These are phyloP conservation scores for Juglanconis oblonga DNA, from an alignment of 2,329 filamentous ascomycete genomes.

Conservation along the genomic window DNA sequence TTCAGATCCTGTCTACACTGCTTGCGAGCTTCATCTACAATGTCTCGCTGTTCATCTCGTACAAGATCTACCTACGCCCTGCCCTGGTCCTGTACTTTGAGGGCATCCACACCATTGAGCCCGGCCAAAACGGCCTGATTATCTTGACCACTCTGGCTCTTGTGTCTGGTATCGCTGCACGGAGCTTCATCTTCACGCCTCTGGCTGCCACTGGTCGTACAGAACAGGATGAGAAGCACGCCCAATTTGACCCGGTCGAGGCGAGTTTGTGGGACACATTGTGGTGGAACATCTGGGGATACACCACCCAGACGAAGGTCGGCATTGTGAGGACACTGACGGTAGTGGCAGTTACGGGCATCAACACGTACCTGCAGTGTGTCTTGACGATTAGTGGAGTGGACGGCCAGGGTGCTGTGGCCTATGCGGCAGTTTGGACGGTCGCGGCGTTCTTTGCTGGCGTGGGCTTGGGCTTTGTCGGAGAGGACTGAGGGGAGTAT, in stretches of 20 bases:
- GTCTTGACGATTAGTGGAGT: slow-evolving; percentile 67
- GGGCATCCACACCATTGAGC: slow-evolving; percentile 65
- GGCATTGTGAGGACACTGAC: slow-evolving; percentile 63
- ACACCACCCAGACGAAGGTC: slow-evolving; percentile 58
- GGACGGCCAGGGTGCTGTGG: slow-evolving; percentile 64
- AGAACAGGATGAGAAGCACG: slow-evolving; percentile 44
- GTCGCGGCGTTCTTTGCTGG: slow-evolving; percentile 60
- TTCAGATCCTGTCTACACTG: slow-evolving; percentile 62
- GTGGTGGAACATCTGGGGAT: slow-evolving; percentile 70
- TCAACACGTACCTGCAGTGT: slow-evolving; percentile 62
- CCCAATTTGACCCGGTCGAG: slow-evolving; percentile 59
- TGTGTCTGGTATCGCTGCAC: slow-evolving; percentile 65
- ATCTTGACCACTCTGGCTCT: slow-evolving; percentile 43
- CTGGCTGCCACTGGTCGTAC: slow-evolving; percentile 53
- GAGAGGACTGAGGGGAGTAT: slow-evolving; percentile 39
- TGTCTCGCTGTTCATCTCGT: slow-evolving; percentile 66
- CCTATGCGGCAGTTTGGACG: slow-evolving; percentile 76
- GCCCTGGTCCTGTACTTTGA: slow-evolving; percentile 74
- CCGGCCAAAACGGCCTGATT: slow-evolving; percentile 59
- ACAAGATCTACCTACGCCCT: slow-evolving; percentile 66
- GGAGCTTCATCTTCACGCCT: slow-evolving; percentile 74
- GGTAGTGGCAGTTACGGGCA: slow-evolving; percentile 54
- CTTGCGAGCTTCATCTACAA: slow-evolving; percentile 73
- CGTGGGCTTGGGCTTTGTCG: slow-evolving; percentile 48
- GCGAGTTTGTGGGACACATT: slow-evolving; percentile 70